Base-by-base conservation (phyloP, 768 basidiomycete genomes). In the Leccinum imitatum region DNA sequence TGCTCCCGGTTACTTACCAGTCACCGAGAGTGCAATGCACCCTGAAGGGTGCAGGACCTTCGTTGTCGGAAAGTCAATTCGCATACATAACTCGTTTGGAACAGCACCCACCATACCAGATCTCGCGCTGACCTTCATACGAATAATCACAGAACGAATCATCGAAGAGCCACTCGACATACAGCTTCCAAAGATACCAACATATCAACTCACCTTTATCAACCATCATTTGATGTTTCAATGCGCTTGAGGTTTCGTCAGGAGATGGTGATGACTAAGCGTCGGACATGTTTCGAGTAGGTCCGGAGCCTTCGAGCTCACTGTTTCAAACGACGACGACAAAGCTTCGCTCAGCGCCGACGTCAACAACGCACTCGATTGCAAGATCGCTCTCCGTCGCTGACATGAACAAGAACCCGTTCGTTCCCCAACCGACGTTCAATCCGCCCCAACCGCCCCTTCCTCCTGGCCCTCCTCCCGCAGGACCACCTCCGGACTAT, bases 371-470 rank as follows among this genome's bases (percentile, higher is more conserved):
- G 6, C 3, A 56, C 19, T 37, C 58, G 63, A 68, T 66, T 15
- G 6, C 21, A 21, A 46, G 59, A 63, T 68, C 62, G 30, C 44
- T 27, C 10, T 27, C 27, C 46, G 46, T 57, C 41, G n/a, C 46
- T 25, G 60, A 56, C 54, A 92, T 92, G 90, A 89, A 91, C 78
- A 92, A 91, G 77, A 92, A 92, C 72, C 90, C 90, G 0, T 92
- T 92, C 65, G 80, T 86, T 60, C 86, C 88, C 19, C 83, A 84
- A 51, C 83, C 87, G 13, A 79, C 81, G 44, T 91, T 87, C 69
- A 82, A 84, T 14, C 82, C 86, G 27, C 87, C 84, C 50, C 89
- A 90, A 66, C 88, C 89, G 3, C 90, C 90, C 47, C 77, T 91
- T 46, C 90, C 90, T 53, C 88, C 89, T n/a, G 89, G 89, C 9